Base-by-base conservation (phyloP, 2,329 filamentous ascomycete species). In the Fusarium agapanthi region DNA sequence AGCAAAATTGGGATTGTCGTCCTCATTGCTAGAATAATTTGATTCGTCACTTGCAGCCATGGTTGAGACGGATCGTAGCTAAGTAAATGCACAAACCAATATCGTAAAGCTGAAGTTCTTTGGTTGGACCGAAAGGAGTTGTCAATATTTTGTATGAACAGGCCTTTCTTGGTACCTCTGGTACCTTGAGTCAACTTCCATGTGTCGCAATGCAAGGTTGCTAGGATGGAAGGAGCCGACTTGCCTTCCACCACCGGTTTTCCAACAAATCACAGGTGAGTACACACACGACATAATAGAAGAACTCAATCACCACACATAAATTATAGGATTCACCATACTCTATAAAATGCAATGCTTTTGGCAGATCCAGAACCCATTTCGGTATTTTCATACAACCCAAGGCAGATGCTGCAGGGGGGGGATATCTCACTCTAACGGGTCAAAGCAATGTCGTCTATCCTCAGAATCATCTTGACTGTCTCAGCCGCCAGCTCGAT, bases 401-500 rank as follows among this genome's bases (percentile, higher is more conserved):
- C 65, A 66, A 76, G 67, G 67, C 57, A 69, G 59, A 72, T 77
- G 77, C 76, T 77, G 68, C 72, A 66, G 71, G 64, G 72, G 69
- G 69, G 72, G 76, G 72, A 74, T 77, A 78, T 78, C 70, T 77
- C 72, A 67, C 65, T 79, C 79, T 88, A 91, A 83, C 89, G 86
- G 78, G 86, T 90, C 81, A 91, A 82, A 54, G 88, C 88, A 83
- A 91, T 91, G 79, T 91, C 89, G 79, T 91, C 89, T 84, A 91
- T 91, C 80, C 89, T 87, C 79, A 91, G 81, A 80, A 91, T 91
- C 94, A 97, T 96, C 90, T 98, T 99, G 78, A 98, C 96, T 69
- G 96, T 99, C 88, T 99, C 96, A 13, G 95, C 95, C 35, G 96
- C 96, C 83, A 99, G 84, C 86, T 99, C 95, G 78, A 99, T 96